These are phyloP conservation scores for Raffaelea albimanens DNA, from an alignment of 2,329 filamentous ascomycete genomes.

Conservation along the genomic window DNA sequence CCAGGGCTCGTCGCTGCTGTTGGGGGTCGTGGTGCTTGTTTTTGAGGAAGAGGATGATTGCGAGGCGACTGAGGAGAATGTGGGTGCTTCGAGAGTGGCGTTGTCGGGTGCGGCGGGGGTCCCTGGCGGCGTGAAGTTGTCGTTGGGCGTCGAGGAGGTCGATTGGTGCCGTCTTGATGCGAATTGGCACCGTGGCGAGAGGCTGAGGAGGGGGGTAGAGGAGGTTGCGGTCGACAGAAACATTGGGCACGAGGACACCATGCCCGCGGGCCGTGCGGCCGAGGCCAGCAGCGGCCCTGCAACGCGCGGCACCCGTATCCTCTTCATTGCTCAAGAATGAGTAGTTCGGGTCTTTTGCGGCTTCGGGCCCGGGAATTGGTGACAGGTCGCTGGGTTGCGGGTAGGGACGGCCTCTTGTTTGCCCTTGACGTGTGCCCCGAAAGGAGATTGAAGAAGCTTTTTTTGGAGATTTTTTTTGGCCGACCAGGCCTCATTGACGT, in stretches of 20 bases:
- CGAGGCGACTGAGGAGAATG: neutral
- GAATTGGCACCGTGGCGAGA: neutral
- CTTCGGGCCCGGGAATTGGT: too few relatives aligned
- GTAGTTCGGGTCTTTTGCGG: too few relatives aligned
- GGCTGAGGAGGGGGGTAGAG: conserved; percentile 3
- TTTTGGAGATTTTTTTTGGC: conserved; percentile 6
- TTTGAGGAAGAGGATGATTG: neutral
- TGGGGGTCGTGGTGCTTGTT: conserved; percentile 1
- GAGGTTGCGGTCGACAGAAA: conserved; percentile 17
- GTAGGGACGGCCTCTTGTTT: too few relatives aligned
- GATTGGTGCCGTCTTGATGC: conserved; percentile 4
- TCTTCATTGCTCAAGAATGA: conserved; percentile 38
- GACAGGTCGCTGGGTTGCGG: too few relatives aligned
- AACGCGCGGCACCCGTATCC: conserved; percentile 50
- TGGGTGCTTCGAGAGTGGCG: conserved; percentile 1
- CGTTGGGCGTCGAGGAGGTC: too few relatives aligned
- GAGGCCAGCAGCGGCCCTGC: conserved; percentile 46
- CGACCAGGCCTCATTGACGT: neutral
- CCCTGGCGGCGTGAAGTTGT: too few relatives aligned
- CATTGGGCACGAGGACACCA: conserved; percentile 3
- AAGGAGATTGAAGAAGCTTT: too few relatives aligned
- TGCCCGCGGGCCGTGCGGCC: conserved; percentile 23
- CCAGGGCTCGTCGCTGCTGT: conserved; percentile 7
- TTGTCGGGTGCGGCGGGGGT: neutral
- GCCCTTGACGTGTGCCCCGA: too few relatives aligned